Evolutionary conservation across 2,329 filamentous ascomycete species (phyloP), one percentile per base, ranked within the genome.

Genomic region (Cladosporium sp.): DNA sequence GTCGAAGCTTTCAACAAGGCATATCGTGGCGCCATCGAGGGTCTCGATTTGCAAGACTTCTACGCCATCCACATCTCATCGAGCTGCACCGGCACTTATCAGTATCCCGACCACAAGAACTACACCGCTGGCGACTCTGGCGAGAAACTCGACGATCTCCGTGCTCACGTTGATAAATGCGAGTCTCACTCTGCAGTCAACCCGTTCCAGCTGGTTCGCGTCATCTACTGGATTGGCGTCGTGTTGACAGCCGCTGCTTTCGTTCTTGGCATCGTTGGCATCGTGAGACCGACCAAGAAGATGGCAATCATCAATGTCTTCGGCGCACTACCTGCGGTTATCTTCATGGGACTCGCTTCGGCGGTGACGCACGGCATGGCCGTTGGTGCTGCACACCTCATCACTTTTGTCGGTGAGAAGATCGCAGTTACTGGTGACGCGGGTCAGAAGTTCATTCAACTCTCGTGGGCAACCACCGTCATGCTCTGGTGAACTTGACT

Each of bases 301-400:
- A 70, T 57, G 2, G 64, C 72, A 1, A 58, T 77, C 12, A 58
- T 76, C 43, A 81, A 81, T 58, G 68, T 77, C 50, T 58, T 74
- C n/a, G 61, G 79, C 13, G 65, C 75, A 7, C 58, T 72, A 13
- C 61, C 79, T 9, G 74, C 76, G 0, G 78, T 82, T 52, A 43
- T 80, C 5, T 70, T 83, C 19, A 76, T 86, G 61, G 86, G 86
- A 6, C 83, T 85, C 47, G 83, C 85, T 43, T 90, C 86, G 13
- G 88, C 88, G 59, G 85, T 90, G 19, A 80, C 84, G n/a, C 86
- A 80, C 1, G 85, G 86, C 13, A 67, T 83, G 7, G 74, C 76
- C 3, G 71, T 76, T 47, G 80, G 80, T 61, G 78, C 75, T 2
- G 66, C 73, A 1, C 61, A 75, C 15, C 61, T 78, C 1, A 73